Evolutionary conservation across 2,329 filamentous ascomycete species (phyloP).

Genomic region (Colletotrichum orbiculare): DNA sequence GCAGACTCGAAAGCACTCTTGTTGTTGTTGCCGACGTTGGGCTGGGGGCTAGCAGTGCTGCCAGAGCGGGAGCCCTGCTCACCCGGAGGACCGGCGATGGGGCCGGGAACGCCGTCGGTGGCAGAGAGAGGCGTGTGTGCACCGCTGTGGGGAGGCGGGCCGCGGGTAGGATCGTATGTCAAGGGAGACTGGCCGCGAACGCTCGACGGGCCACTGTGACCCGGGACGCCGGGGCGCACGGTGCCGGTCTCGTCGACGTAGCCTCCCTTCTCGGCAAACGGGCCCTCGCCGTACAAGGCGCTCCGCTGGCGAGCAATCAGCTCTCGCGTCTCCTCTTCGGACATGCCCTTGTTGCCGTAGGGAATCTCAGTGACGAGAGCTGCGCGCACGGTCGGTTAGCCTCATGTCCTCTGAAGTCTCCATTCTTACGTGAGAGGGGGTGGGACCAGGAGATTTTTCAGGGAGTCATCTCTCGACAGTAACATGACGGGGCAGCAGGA

Average conservation of each 20-base stretch:
- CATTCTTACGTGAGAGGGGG: constrained; percentile 34
- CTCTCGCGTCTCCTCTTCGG: constrained; percentile 94
- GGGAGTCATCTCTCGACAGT: constrained; percentile 37
- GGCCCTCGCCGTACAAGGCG: constrained; percentile 85
- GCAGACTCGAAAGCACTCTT: constrained; percentile 70
- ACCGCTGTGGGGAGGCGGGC: constrained; percentile 60
- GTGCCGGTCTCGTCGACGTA: constrained; percentile 76
- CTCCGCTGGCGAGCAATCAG: constrained; percentile 96
- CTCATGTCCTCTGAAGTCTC: constrained; percentile 26
- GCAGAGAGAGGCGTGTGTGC: constrained; percentile 55
- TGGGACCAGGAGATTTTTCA: constrained; percentile 31
- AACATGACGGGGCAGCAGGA: constrained; percentile 37
- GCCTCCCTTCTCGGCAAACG: constrained; percentile 74
- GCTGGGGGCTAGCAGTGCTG: constrained; percentile 86
- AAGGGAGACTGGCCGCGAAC: constrained; percentile 83
- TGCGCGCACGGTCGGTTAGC: constrained; percentile 36
- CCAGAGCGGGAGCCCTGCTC: constrained; percentile 76
- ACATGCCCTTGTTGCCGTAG: constrained; percentile 80
- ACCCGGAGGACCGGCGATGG: constrained; percentile 61
- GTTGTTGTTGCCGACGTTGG: constrained; percentile 64
- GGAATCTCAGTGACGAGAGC: constrained; percentile 38
- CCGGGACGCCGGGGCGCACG: constrained; percentile 73
- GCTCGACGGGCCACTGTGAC: constrained; percentile 70
- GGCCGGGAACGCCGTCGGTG: constrained; percentile 49
- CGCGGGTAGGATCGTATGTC: constrained; percentile 69